phyloP scores from a whole-genome alignment of 1,139 yeast species.

The Protomyces inundatus region DNA sequence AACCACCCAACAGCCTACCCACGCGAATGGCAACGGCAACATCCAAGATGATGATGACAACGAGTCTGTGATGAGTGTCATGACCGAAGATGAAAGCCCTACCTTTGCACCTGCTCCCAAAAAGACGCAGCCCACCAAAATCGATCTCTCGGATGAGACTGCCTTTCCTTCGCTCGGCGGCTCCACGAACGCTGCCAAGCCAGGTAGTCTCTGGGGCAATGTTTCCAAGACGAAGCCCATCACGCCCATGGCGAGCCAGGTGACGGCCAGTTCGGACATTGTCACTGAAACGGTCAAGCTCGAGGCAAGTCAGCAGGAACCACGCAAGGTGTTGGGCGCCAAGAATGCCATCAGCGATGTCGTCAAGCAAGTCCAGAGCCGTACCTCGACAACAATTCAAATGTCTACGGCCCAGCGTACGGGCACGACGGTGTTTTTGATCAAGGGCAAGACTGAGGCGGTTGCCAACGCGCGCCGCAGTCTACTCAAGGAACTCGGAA shows the following conservation, averaged over 20 bases:
- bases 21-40: neutral
- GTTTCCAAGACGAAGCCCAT: neutral
- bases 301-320: conserved; percentile 25
- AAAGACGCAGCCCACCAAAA: neutral
- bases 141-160: conserved; percentile 10
- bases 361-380: conserved; percentile 18
- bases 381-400: conserved; percentile 47
- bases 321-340: conserved; percentile 16
- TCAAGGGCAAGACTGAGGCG: conserved; percentile 67
- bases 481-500: conserved; percentile 69
- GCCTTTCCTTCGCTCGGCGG: conserved; percentile 21
- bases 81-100: neutral
- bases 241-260: neutral
- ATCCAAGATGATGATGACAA: neutral
- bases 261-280: neutral
- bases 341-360: conserved; percentile 23
- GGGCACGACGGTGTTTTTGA: conserved; percentile 77
- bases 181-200: neutral
- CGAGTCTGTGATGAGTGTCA: neutral
- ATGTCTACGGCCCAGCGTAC: conserved; percentile 74
- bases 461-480: conserved; percentile 72
- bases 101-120: neutral
- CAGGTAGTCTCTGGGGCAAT: conserved; percentile 17
- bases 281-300: conserved; percentile 22
- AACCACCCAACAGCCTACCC: neutral